Percentiles rank a stretch among this genome's conserved stretches.
Evolutionary conservation across 768 basidiomycete genomes (phyloP).

Genomic region (Myochromella boudieri): DNA sequence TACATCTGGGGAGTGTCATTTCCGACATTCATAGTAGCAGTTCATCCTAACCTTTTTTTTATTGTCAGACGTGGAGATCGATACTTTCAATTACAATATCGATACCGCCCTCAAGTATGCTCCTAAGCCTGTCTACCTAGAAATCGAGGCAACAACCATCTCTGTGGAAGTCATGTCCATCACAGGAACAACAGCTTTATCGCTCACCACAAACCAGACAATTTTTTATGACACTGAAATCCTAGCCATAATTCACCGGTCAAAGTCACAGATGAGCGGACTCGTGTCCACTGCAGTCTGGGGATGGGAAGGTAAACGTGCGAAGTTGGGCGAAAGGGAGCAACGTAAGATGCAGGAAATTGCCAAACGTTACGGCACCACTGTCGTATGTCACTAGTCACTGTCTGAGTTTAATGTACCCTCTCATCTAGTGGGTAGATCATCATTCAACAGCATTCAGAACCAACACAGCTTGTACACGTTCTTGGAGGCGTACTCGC

Average conservation of each 20-base stretch:
- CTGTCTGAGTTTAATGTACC: slow-evolving; percentile 1
- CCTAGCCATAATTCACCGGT: slow-evolving; percentile 66
- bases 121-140: slow-evolving; percentile 11
- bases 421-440: slow-evolving; percentile 25
- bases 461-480: slow-evolving; percentile 61
- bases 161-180: slow-evolving; percentile 76
- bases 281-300: slow-evolving; percentile 71
- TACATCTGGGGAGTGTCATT: too few species aligned
- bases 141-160: slow-evolving; percentile 47
- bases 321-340: slow-evolving; percentile 56
- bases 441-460: slow-evolving; percentile 57
- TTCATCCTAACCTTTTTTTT: too few species aligned
- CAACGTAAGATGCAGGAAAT: slow-evolving; percentile 68
- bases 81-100: slow-evolving; percentile 47
- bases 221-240: slow-evolving; percentile 77
- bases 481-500: slow-evolving; percentile 69
- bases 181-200: slow-evolving; percentile 45
- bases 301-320: slow-evolving; percentile 70
- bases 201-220: slow-evolving; percentile 43
- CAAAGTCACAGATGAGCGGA: slow-evolving; percentile 62
- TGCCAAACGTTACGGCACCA: slow-evolving; percentile 70
- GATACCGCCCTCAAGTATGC: slow-evolving; percentile 38
- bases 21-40: too few species aligned
- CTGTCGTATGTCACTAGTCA: slow-evolving; percentile 44
- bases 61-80: too few species aligned